phyloP scores from a whole-genome alignment of 202 grass and related monocot genomes.

The Hordeum pubiflorum region DNA sequence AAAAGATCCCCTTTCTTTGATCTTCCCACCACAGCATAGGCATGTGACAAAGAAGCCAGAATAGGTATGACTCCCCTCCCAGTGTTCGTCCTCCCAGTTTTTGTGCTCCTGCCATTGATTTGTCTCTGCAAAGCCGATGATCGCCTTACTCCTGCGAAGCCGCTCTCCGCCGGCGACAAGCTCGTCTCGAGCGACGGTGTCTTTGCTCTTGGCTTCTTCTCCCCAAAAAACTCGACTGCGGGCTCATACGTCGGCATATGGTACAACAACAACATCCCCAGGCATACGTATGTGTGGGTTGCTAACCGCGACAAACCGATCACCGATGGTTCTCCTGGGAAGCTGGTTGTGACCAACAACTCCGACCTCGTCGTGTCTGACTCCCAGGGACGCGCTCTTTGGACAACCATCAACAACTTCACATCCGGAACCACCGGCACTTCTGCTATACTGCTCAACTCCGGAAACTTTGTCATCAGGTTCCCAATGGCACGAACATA shows the following conservation, averaged over 20 bases:
- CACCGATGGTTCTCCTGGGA: not conserved
- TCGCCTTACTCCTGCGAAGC: constrained; percentile 21
- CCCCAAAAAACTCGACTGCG: not conserved
- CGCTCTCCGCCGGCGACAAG: constrained; percentile 11
- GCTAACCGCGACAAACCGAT: constrained; percentile 40
- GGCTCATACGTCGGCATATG: constrained; percentile 36
- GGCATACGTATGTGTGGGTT: constrained; percentile 40
- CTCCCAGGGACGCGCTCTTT: not conserved
- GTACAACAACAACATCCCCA: constrained; percentile 29
- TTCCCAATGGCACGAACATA: not conserved
- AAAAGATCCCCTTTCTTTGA: not conserved
- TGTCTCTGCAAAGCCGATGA: constrained; percentile 25
- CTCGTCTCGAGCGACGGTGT: constrained; percentile 25
- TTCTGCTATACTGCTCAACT: not conserved
- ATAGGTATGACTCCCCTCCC: not conserved
- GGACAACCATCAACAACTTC: constrained; percentile 14
- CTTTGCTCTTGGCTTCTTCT: constrained; percentile 45
- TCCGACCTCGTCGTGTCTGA: constrained; percentile 26
- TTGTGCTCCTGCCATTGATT: constrained; percentile 4
- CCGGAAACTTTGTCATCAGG: constrained; percentile 43
- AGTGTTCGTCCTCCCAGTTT: not conserved
- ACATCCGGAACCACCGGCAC: not conserved
- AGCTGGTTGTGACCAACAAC: not conserved
- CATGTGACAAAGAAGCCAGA: not conserved
- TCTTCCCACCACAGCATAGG: not conserved